Evolutionary conservation across 805 yeast species (phyloP).

Genomic region (Lachancea lanzarotensis): DNA sequence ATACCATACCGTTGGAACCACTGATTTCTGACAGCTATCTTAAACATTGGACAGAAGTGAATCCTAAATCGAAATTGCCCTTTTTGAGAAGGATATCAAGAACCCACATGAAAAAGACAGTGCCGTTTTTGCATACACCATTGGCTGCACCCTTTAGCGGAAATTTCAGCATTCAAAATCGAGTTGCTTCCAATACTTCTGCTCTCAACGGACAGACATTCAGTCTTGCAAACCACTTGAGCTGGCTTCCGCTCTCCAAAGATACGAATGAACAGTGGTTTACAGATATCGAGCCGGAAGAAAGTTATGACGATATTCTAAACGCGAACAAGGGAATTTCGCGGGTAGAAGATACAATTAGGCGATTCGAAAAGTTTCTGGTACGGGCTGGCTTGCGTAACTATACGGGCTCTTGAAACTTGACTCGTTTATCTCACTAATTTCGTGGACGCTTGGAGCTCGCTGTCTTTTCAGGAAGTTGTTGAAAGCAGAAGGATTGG

Average conservation of each 20-base stretch:
- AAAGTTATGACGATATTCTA: not conserved
- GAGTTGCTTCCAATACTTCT: not conserved
- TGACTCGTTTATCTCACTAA: too few relatives aligned
- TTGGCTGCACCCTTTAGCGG: not conserved
- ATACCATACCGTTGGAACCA: slow-evolving; percentile 46
- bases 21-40: slow-evolving; percentile 51
- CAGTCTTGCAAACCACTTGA: not conserved
- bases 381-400: not conserved
- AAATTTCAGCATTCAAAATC: not conserved
- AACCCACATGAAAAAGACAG: slow-evolving; percentile 36
- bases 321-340: not conserved
- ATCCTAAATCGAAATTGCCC: slow-evolving; percentile 17
- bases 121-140: slow-evolving; percentile 57
- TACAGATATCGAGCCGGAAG: slow-evolving; percentile 14
- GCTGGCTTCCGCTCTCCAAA: not conserved
- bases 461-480: too few relatives aligned
- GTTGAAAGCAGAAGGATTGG: too few relatives aligned
- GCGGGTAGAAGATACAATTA: not conserved
- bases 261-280: slow-evolving; percentile 11
- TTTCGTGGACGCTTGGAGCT: too few relatives aligned
- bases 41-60: slow-evolving; percentile 39
- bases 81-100: slow-evolving; percentile 12
- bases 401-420: not conserved
- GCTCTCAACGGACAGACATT: not conserved
- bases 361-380: not conserved